Base-by-base conservation (phyloP, 495 filamentous ascomycete genomes). In the Penicillium antarcticum region DNA sequence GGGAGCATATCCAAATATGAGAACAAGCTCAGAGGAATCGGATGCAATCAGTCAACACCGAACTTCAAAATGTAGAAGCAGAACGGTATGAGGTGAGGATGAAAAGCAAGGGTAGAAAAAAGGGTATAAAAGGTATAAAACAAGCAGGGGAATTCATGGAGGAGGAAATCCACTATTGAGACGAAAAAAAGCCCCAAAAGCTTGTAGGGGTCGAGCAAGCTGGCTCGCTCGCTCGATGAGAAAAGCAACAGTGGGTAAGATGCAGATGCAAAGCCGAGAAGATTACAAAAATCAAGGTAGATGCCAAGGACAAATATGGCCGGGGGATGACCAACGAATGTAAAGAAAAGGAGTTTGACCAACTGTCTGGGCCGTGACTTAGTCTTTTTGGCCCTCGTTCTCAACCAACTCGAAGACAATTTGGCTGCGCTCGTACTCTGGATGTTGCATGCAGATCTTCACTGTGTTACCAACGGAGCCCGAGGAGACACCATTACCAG, bases 361-460 rank as follows among this genome's bases (percentile, higher is more conserved):
- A 31, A 14, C 3, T 19, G 5, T 4, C 7, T 19, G n/a, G 41
- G 13, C 0, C 11, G 1, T 7, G 1, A 12, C 34, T 58, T 51
- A 77, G 47, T 97, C 92, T 67, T 82, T 86, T 67, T 91, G 87
- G n/a, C 89, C 91, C 63, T 95, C 90, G 68, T 98, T 98, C 54
- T 97, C 78, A 60, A 96, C 67, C 80, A 98, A 78, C 69, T 97
- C 95, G 55, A 97, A 69, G 46, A 97, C 85, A 54, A 98, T 81
- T 73, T 95, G 91, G 52, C 80, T 84, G 18, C 87, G 80, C 41
- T 88, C 77, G 51, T 86, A 73, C 68, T 95, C 88, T 1, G 94
- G 94, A 71, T 97, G 92, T 59, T 90, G 89, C 89, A 97, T 92
- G 55, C 87, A 88, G 35, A 98, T 81, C 79, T 98, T 98, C 46